Conservation (phyloP, 179 eudicot species). For the Beta lomatogona region DNA sequence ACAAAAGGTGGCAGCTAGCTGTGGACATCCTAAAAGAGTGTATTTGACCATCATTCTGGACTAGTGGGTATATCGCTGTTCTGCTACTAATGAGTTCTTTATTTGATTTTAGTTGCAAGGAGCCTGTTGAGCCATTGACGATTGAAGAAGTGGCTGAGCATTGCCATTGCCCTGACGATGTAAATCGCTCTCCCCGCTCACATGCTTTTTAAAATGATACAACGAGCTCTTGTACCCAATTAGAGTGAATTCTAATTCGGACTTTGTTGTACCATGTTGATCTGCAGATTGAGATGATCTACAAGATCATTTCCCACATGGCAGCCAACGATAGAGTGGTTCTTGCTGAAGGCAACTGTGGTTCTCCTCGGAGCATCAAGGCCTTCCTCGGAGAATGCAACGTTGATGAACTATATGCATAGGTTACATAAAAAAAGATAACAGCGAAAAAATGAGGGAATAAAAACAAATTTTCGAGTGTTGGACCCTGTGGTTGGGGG, state of each 20-base stretch:
- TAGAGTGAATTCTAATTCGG: not conserved
- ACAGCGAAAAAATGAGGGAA: not conserved
- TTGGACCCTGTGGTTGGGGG: slow-evolving; percentile 10
- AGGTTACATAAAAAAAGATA: not conserved
- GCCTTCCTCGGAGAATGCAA: slow-evolving; percentile 90
- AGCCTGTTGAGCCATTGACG: slow-evolving; percentile 92
- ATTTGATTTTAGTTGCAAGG: slow-evolving; percentile 69
- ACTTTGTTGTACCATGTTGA: not conserved
- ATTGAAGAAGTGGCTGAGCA: slow-evolving; percentile 93
- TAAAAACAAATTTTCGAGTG: not conserved
- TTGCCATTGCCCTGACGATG: slow-evolving; percentile 90
- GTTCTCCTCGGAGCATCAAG: slow-evolving; percentile 93
- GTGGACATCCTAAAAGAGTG: too few species aligned
- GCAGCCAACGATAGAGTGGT: slow-evolving; percentile 99
- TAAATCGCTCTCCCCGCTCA: slow-evolving; percentile 17
- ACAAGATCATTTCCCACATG: slow-evolving; percentile 94
- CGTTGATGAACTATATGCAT: slow-evolving; percentile 54
- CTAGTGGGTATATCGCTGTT: not conserved
- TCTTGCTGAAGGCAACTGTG: slow-evolving; percentile 85
- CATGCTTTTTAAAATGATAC: not conserved
- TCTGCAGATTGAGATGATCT: slow-evolving; percentile 94
- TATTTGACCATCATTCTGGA: too few species aligned
- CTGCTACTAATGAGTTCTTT: not conserved
- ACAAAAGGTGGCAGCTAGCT: too few species aligned
- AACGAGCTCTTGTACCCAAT: not conserved